Percentiles rank a stretch among this genome's conserved stretches.
phyloP scores from a whole-genome alignment of 257 asterid species.

The Ehretia macrophylla region DNA sequence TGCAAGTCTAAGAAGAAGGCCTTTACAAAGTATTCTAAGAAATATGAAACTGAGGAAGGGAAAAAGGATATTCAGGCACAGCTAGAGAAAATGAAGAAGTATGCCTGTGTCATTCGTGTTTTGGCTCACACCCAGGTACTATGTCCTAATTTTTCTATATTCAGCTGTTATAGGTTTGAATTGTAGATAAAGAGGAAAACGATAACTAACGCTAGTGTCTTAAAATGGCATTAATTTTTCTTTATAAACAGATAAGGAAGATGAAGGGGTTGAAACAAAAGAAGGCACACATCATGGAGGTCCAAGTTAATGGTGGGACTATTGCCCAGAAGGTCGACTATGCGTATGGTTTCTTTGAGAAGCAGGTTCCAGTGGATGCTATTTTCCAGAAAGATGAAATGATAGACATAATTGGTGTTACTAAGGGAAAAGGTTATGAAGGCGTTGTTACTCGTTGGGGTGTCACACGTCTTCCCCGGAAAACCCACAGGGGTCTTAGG shows the following conservation, averaged over 20 bases:
- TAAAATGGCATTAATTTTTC: background rate
- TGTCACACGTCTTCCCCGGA: conserved; percentile 90
- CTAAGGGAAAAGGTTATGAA: conserved; percentile 90
- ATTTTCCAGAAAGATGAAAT: conserved; percentile 91
- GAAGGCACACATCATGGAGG: conserved; percentile 91
- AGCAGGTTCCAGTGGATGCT: conserved; percentile 83
- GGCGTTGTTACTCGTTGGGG: conserved; percentile 99
- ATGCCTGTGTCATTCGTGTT: conserved; percentile 62
- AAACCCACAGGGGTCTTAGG: conserved; percentile 88
- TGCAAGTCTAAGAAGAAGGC: conserved; percentile 88
- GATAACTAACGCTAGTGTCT: too few relatives aligned
- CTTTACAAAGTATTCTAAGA: conserved; percentile 65
- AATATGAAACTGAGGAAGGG: conserved; percentile 69
- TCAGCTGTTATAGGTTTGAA: too few relatives aligned
- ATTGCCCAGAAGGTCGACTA: conserved; percentile 85
- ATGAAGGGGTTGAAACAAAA: conserved; percentile 90
- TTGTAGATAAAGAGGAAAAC: background rate
- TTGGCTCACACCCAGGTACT: conserved; percentile 86
- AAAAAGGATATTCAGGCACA: conserved; percentile 64
- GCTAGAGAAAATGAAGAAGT: conserved; percentile 73
- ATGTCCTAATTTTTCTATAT: too few relatives aligned
- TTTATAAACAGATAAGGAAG: conserved; percentile 55
- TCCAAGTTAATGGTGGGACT: conserved; percentile 84
- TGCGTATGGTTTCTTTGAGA: conserved; percentile 78
- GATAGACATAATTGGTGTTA: conserved; percentile 89